A percentile compares a stretch with the other conserved stretches of the same genome.
phyloP scores from a whole-genome alignment of 192 early-diverging fungal species.

The Rhizophagus sp. region DNA sequence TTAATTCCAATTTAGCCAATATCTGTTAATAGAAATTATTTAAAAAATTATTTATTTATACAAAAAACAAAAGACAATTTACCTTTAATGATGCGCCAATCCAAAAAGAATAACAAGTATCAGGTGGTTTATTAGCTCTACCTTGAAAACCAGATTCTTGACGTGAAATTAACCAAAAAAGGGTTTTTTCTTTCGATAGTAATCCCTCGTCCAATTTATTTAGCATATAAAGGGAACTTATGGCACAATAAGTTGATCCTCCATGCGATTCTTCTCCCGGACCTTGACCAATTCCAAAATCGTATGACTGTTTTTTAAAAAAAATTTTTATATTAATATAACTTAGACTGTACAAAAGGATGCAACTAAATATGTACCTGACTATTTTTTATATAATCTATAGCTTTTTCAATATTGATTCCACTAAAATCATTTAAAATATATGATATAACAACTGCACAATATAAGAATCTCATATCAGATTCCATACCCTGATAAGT shows the following conservation, averaged over 20 bases:
- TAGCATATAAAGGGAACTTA: conserved; percentile 80
- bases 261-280: conserved; percentile 87
- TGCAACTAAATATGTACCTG: conserved; percentile 49
- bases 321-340: conserved; percentile 9
- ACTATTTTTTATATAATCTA: conserved; percentile 60
- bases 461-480: conserved; percentile 92
- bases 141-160: conserved; percentile 91
- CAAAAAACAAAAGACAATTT: conserved; percentile 23
- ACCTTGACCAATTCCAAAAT: conserved; percentile 76
- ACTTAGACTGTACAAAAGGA: conserved; percentile 6
- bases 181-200: conserved; percentile 50
- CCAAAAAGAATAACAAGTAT: conserved; percentile 99
- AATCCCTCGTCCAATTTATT: conserved; percentile 56
- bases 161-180: conserved; percentile 78
- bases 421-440: conserved; percentile 91
- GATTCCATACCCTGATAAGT: conserved; percentile 68
- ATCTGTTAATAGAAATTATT: conserved; percentile 41
- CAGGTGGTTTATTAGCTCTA: conserved; percentile 79
- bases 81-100: conserved; percentile 80
- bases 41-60: too few relatives aligned
- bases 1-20: conserved; percentile 58
- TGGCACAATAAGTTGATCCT: conserved; percentile 87
- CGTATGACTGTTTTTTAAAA: conserved; percentile 54
- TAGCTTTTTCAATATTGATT: conserved; percentile 61
- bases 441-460: conserved; percentile 80